Evolutionary conservation across 2,329 filamentous ascomycete species (phyloP), one percentile per base, ranked within the genome.

Genomic region (Chaetomium globosum): DNA sequence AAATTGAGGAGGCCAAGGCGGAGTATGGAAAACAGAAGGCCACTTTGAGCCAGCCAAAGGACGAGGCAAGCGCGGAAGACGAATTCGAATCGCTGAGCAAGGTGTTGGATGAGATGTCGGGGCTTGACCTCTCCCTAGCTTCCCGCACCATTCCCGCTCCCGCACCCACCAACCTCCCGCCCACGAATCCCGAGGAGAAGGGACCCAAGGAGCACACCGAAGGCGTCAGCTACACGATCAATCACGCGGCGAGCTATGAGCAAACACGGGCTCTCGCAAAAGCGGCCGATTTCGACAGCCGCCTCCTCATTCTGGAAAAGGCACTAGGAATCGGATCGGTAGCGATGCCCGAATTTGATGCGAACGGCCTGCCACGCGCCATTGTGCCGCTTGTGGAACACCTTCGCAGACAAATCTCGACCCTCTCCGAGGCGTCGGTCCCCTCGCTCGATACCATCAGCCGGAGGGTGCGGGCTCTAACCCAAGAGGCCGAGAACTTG

Each of bases 221-320:
- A 30, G 76, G 75, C 19, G 78, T 84, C 43, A 88, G 85, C 36
- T 89, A 89, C 71, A 89, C 85, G 0, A 79, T 89, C 57, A 88
- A 85, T 33, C 89, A 89, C 70, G 83, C 86, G 36, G 88, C 81
- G 53, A 83, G 77, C 58, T 91, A 87, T 70, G 85, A 89, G 71
- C 83, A 89, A 73, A 88, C 82, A 49, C 89, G 92, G 73, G 86
- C 89, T 30, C 82, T 97, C 43, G 87, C 88, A 39, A 91, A 93
- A 76, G 89, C 92, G 7, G 91, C 93, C 28, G 90, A 95, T 68
- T 97, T 99, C 73, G 94, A 98, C 74, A 84, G 86, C 33, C 87
- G 95, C 5, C 85, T 99, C 23, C 81, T 89, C 2, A 80, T 90
- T 33, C 81, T 99, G 56, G 95, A 99, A 79, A 87, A 87, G 70